Evolutionary conservation across 2,329 filamentous ascomycete species (phyloP), one percentile per base, ranked within the genome.

Genomic region (Calonectria pseudoreteaudii): DNA sequence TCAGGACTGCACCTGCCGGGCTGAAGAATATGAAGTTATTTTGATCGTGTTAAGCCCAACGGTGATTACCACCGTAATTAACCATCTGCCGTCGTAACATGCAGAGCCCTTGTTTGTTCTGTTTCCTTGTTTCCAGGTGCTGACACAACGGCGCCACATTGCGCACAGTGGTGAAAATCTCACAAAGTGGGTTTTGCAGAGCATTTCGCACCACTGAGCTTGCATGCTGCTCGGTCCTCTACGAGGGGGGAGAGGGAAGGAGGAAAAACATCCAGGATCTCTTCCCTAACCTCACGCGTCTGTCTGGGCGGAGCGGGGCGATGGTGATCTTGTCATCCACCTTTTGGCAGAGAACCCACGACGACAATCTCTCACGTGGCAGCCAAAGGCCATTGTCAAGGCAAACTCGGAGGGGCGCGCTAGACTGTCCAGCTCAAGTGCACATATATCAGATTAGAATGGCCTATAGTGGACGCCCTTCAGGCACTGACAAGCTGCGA

Each of bases 11-110:
- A 56, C 70, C 56, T 71, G 47, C 47, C 60, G 53, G 28, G 49
- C 56, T 60, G 34, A 18, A 23, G 34, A 47, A 53, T 44, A 50
- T 53, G 52, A 64, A 47, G n/a, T 34, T 68, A 60, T 65, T 60
- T 52, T 60, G 34, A 50, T 60, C 31, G 47, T 30, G 34, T n/a
- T 18, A 36, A 53, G 30, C 34, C 53, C 44, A 26, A 71, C 44
- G 34, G 68, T 67, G 70, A 68, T 68, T 77, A 53, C 41, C 53
- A 72, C 69, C 74, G 53, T 28, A 58, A 75, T 66, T 68, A 58
- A 75, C 64, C 66, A 73, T 80, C 74, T 75, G 60, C 64, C 68
- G 67, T 71, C 73, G 66, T 72, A 68, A 68, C 68, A 77, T 74
- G 75, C 70, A 77, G 70, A 69, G 68, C 62, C 75, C 71, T 75